Conservation (phyloP, 164 flowering plant genomes). For the Saururus chinensis region DNA sequence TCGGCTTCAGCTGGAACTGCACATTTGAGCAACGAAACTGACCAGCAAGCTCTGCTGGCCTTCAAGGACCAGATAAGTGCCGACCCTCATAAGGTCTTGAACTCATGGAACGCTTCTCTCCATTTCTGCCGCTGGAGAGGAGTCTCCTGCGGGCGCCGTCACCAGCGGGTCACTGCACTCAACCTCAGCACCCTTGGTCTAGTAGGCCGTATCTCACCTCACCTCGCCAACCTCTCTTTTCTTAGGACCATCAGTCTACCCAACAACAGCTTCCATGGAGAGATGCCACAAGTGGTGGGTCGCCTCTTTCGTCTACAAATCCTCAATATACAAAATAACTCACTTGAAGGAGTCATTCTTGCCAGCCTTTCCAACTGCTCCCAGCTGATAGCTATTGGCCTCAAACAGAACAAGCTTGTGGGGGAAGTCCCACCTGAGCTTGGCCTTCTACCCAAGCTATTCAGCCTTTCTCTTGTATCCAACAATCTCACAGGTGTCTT, state of each 20-base stretch:
- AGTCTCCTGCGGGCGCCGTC: not conserved
- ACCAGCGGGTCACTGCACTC: not conserved
- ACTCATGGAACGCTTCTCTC: not conserved
- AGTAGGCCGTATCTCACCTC: slow-evolving; percentile 5
- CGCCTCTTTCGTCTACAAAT: not conserved
- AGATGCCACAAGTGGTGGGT: slow-evolving; percentile 6
- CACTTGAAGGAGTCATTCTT: slow-evolving; percentile 1
- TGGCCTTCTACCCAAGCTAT: not conserved
- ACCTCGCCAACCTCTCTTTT: slow-evolving; percentile 9
- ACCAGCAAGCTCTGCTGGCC: not conserved
- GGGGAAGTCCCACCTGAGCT: slow-evolving; percentile 8
- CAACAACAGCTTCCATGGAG: slow-evolving; percentile 10
- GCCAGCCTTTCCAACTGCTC: slow-evolving; percentile 1
- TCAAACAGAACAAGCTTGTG: not conserved
- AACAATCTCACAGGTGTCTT: slow-evolving; percentile 14
- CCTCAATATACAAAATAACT: not conserved
- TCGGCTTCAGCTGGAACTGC: not conserved
- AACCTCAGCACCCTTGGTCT: not conserved
- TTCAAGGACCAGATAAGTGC: not conserved
- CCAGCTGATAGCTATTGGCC: not conserved
- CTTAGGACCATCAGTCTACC: not conserved
- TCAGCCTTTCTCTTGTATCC: not conserved
- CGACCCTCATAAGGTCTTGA: not conserved
- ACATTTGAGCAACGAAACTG: not conserved
- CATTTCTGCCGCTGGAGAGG: slow-evolving; percentile 2